Percentiles rank a stretch among this genome's conserved stretches.
Conservation (phyloP, 2,329 filamentous ascomycete species). For the Diaporthe longicolla region DNA sequence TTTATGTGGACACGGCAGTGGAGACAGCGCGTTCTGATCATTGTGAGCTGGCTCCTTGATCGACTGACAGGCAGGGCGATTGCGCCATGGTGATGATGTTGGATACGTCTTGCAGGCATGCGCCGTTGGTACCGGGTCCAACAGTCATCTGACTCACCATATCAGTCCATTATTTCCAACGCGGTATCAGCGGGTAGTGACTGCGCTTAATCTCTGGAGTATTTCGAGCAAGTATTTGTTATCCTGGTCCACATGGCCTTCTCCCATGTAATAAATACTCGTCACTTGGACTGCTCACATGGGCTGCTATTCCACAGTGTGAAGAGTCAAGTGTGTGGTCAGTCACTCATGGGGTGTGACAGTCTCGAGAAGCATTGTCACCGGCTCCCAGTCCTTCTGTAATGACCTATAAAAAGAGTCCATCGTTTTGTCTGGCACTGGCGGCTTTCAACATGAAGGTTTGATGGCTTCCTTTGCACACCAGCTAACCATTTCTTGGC, state of each 20-base stretch:
- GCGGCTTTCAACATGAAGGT: not conserved
- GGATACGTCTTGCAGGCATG: not conserved
- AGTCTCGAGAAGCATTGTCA: not conserved
- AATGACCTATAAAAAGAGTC: not conserved
- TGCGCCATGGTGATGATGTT: slow-evolving; percentile 24
- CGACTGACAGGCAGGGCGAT: slow-evolving; percentile 33
- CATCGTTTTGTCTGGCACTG: not conserved
- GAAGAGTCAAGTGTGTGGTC: not conserved
- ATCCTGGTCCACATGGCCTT: not conserved
- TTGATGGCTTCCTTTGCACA: not conserved
- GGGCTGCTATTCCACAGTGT: not conserved
- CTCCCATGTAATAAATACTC: not conserved
- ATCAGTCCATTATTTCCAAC: not conserved
- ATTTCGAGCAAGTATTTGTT: not conserved
- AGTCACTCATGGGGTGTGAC: not conserved
- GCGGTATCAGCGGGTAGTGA: not conserved
- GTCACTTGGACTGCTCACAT: not conserved
- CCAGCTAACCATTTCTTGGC: not conserved
- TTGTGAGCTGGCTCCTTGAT: slow-evolving; percentile 38
- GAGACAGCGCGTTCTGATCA: slow-evolving; percentile 35
- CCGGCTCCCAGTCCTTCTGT: no score
- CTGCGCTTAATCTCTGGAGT: not conserved
- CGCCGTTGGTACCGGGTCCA: not conserved
- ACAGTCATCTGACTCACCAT: not conserved
- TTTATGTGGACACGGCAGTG: slow-evolving; percentile 38